phyloP scores from a whole-genome alignment of 75 land plant genomes.

The Isoetes taiwanensis region DNA sequence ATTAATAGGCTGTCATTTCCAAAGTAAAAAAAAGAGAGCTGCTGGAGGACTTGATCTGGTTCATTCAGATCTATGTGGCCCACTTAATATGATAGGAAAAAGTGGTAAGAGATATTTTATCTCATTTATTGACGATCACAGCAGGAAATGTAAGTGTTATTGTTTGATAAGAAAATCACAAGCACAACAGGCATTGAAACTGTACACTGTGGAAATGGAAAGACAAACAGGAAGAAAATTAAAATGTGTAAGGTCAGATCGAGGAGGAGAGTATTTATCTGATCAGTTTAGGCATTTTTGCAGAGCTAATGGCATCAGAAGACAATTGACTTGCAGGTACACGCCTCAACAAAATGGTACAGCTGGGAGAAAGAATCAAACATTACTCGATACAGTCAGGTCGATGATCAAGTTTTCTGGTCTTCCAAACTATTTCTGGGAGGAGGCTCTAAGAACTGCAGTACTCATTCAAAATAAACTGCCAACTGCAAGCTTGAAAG shows the following conservation, averaged over 20 bases:
- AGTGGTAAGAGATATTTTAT: slow-evolving; percentile 13
- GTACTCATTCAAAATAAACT: too few relatives aligned
- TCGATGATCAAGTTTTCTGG: too few relatives aligned
- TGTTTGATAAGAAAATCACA: background rate
- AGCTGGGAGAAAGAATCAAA: slow-evolving; percentile 18
- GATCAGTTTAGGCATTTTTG: slow-evolving; percentile 6
- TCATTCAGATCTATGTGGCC: slow-evolving; percentile 17
- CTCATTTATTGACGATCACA: slow-evolving; percentile 13
- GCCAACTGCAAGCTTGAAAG: too few relatives aligned
- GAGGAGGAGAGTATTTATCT: slow-evolving; percentile 19
- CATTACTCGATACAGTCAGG: too few relatives aligned
- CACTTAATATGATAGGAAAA: background rate
- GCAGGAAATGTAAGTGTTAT: background rate
- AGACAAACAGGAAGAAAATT: background rate
- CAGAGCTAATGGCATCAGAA: slow-evolving; percentile 2
- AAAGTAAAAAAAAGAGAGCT: too few relatives aligned
- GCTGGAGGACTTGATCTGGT: slow-evolving; percentile 11
- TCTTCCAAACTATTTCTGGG: too few relatives aligned
- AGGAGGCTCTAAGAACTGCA: too few relatives aligned
- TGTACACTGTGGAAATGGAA: slow-evolving; percentile 8
- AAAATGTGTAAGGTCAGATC: slow-evolving; percentile 8
- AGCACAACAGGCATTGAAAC: background rate
- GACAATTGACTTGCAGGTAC: slow-evolving; percentile 14
- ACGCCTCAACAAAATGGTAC: background rate
- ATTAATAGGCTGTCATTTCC: too few relatives aligned